Percentiles rank a stretch among this genome's conserved stretches.
Conservation (phyloP, 163 green algal species). For the Chlorella variabilis region DNA sequence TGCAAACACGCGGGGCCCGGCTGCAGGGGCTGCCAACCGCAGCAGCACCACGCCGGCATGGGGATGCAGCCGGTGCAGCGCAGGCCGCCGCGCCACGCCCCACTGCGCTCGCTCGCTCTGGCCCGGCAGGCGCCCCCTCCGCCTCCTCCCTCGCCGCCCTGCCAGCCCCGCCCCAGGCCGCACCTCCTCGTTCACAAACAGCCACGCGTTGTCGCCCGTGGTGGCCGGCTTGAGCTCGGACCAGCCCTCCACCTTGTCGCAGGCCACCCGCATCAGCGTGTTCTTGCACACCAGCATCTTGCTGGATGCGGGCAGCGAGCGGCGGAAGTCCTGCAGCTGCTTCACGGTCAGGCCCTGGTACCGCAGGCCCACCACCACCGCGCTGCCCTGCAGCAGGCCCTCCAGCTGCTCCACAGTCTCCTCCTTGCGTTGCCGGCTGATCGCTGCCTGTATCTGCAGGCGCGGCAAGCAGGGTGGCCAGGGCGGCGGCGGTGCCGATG, state of each 20-base stretch:
- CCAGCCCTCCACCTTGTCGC: constrained; percentile 63
- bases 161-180: not conserved
- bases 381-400: constrained; percentile 74
- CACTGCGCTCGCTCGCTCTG: too few species aligned
- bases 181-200: constrained; percentile 86
- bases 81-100: too few species aligned
- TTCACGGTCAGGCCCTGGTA: constrained; percentile 82
- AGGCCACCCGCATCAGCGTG: constrained; percentile 80
- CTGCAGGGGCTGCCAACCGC: too few species aligned
- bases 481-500: too few species aligned
- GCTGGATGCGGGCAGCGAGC: constrained; percentile 69
- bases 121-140: too few species aligned
- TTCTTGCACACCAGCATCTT: constrained; percentile 88
- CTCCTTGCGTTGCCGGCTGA: constrained; percentile 82
- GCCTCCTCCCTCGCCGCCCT: too few species aligned
- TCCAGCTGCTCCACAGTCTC: constrained; percentile 74
- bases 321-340: constrained; percentile 82
- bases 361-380: constrained; percentile 84
- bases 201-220: constrained; percentile 87
- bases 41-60: too few species aligned
- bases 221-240: constrained; percentile 46
- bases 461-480: not conserved
- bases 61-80: too few species aligned
- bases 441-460: constrained; percentile 70
- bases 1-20: too few species aligned